Evolutionary conservation across 2,329 filamentous ascomycete genomes (phyloP).

Genomic region (Ophiostoma novo-ulmi): DNA sequence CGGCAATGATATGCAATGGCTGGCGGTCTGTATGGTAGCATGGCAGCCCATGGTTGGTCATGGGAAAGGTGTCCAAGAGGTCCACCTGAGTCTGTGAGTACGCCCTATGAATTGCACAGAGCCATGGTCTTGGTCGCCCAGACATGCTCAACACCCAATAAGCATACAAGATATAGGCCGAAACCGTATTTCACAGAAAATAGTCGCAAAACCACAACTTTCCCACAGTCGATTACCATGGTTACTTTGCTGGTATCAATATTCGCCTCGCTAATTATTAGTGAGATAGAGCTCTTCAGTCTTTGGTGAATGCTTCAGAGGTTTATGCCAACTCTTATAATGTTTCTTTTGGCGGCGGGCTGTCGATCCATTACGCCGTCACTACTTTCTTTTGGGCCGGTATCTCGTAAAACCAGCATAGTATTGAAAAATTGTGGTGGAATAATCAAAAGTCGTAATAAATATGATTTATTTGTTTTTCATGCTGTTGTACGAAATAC

Average conservation of each 20-base stretch:
- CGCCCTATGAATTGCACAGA: background rate
- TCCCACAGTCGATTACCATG: background rate
- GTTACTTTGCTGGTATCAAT: background rate
- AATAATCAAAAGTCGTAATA: no score
- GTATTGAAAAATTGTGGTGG: no score
- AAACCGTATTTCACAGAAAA: background rate
- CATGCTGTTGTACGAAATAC: no score
- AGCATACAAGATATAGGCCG: background rate
- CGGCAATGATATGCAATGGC: conserved; percentile 6
- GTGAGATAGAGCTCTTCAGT: no score
- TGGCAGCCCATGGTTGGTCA: background rate
- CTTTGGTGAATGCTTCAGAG: background rate
- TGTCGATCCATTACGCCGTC: no score
- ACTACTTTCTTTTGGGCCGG: no score
- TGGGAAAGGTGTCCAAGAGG: background rate
- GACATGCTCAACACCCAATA: background rate
- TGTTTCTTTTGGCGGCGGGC: no score
- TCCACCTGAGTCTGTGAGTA: background rate
- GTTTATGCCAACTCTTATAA: background rate
- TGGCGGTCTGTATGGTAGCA: background rate
- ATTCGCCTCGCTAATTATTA: no score
- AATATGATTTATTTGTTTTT: no score
- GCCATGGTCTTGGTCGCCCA: background rate
- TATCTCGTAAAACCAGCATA: no score
- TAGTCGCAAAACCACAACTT: no score